These are phyloP conservation scores for Candida awuae DNA, from an alignment of 805 yeast genomes.

Conservation along the genomic window DNA sequence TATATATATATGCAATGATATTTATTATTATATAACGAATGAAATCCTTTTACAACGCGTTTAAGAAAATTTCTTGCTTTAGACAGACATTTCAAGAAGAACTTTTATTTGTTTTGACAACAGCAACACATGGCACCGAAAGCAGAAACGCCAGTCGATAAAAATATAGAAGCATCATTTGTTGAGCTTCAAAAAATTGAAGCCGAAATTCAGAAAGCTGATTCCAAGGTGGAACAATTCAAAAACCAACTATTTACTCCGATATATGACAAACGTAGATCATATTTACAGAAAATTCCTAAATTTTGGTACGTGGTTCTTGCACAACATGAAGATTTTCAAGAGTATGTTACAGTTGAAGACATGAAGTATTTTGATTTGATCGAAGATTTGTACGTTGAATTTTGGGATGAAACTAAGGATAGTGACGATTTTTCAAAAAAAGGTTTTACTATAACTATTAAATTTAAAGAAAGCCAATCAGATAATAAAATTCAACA, in stretches of 20 bases:
- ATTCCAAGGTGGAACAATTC: slow-evolving; percentile 49
- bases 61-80: too few species aligned
- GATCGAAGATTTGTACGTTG: slow-evolving; percentile 55
- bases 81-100: too few species aligned
- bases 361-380: slow-evolving; percentile 71
- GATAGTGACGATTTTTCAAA: slow-evolving; percentile 11
- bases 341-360: slow-evolving; percentile 66
- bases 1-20: too few species aligned
- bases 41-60: too few species aligned
- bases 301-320: slow-evolving; percentile 84
- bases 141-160: slow-evolving; percentile 5
- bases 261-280: slow-evolving; percentile 51
- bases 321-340: slow-evolving; percentile 77
- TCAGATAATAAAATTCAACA: slow-evolving; percentile 40
- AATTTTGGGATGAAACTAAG: slow-evolving; percentile 38
- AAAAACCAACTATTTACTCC: slow-evolving; percentile 47
- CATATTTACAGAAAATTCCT: slow-evolving; percentile 46
- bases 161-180: slow-evolving; percentile 32
- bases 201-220: slow-evolving; percentile 44
- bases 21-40: too few species aligned
- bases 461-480: slow-evolving; percentile 49
- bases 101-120: too few species aligned
- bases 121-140: neutral
- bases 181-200: slow-evolving; percentile 49
- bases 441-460: slow-evolving; percentile 46